Evolutionary conservation across 2,329 filamentous ascomycete genomes (phyloP).

Genomic region (Diaporthe nobilis): DNA sequence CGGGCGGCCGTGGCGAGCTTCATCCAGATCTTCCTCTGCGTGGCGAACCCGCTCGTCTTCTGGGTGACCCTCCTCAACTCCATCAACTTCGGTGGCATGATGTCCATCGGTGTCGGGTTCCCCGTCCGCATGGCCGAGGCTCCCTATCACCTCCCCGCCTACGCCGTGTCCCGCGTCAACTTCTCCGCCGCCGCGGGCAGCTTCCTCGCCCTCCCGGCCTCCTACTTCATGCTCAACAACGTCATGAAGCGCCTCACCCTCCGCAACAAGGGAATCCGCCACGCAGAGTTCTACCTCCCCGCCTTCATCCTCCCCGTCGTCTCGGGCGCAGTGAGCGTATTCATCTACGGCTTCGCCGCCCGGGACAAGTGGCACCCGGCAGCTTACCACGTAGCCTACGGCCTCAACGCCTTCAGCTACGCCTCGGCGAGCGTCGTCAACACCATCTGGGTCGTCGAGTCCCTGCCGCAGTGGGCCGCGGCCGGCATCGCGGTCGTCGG

Average conservation of each 20-base stretch:
- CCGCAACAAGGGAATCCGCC: constrained; percentile 46
- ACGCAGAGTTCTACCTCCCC: constrained; percentile 48
- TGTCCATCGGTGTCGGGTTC: constrained; percentile 46
- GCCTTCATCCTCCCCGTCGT: constrained; percentile 46
- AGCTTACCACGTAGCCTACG: constrained; percentile 42
- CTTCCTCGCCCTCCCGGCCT: constrained; percentile 43
- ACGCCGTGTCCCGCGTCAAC: constrained; percentile 37
- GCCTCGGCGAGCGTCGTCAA: constrained; percentile 44
- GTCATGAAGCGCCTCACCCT: constrained; percentile 45
- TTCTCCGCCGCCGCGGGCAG: constrained; percentile 42
- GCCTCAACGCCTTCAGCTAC: constrained; percentile 45
- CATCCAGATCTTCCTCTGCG: constrained; percentile 46
- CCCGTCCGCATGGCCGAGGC: constrained; percentile 41
- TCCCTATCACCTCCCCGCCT: constrained; percentile 41
- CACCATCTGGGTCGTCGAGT: constrained; percentile 48
- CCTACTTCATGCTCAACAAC: constrained; percentile 41
- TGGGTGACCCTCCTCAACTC: constrained; percentile 48
- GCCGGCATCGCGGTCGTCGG: constrained; percentile 45
- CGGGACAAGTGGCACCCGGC: constrained; percentile 32
- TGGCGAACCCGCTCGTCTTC: constrained; percentile 48
- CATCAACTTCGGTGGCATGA: constrained; percentile 46
- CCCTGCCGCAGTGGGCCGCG: constrained; percentile 47
- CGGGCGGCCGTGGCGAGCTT: constrained; percentile 42
- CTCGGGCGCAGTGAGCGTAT: constrained; percentile 42
- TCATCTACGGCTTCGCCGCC: constrained; percentile 44